Evolutionary conservation across 352 stramenopile species (phyloP).

Genomic region (Phytophthora pinifolia): DNA sequence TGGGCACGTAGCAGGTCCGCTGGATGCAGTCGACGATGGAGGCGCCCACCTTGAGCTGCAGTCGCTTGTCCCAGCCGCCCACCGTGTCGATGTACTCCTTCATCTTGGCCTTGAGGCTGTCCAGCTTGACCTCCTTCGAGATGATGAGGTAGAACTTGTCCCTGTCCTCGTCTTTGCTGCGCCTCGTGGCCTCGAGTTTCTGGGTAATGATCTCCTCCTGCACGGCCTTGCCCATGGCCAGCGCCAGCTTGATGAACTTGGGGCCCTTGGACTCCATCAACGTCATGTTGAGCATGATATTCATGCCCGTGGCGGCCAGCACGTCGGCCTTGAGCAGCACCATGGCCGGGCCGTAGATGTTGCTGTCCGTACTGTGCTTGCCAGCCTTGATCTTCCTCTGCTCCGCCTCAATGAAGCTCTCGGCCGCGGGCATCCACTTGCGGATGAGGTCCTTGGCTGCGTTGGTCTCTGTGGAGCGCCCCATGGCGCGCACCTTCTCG

Average conservation of each 20-base stretch:
- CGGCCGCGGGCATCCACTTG: slow-evolving; percentile 53
- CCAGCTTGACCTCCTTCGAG: slow-evolving; percentile 31
- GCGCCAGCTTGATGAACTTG: slow-evolving; percentile 82
- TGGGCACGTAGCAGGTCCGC: slow-evolving; percentile 73
- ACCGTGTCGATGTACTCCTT: slow-evolving; percentile 68
- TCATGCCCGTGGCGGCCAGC: slow-evolving; percentile 59
- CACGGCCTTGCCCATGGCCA: slow-evolving; percentile 72
- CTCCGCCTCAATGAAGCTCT: slow-evolving; percentile 48
- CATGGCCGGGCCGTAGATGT: slow-evolving; percentile 70
- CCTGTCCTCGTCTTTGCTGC: slow-evolving; percentile 7
- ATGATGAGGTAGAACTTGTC: slow-evolving; percentile 37
- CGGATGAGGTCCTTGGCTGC: slow-evolving; percentile 60
- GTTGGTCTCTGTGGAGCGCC: slow-evolving; percentile 51
- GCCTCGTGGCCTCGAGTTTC: slow-evolving; percentile 48
- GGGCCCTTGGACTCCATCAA: slow-evolving; percentile 62
- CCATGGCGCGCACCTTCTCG: slow-evolving; percentile 52
- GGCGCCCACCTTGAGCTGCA: slow-evolving; percentile 91
- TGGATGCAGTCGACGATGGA: slow-evolving; percentile 80
- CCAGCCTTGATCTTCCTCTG: slow-evolving; percentile 51
- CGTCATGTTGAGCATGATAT: slow-evolving; percentile 73
- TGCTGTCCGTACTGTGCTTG: slow-evolving; percentile 70
- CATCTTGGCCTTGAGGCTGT: slow-evolving; percentile 45
- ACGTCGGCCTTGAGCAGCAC: slow-evolving; percentile 57
- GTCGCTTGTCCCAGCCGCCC: slow-evolving; percentile 83
- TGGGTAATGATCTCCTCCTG: slow-evolving; percentile 73